phyloP scores from a whole-genome alignment of 140 eudicot species.

The Erigeron philadelphicus region DNA sequence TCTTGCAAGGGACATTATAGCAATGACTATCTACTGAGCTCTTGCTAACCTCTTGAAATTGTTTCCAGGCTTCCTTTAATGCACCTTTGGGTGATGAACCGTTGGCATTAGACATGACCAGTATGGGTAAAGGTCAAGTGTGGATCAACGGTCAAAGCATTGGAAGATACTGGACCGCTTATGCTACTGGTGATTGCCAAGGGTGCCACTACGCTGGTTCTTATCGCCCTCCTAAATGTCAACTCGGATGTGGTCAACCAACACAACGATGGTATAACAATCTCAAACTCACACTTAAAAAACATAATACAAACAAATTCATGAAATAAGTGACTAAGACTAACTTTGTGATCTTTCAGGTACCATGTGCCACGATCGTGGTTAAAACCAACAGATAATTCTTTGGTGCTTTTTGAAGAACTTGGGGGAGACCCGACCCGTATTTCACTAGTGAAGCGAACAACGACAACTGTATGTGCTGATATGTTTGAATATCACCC shows the following conservation, averaged over 20 bases:
- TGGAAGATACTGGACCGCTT: conserved; percentile 91
- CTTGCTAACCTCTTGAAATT: conserved; percentile 9
- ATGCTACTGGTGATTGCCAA: conserved; percentile 64
- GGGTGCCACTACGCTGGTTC: conserved; percentile 65
- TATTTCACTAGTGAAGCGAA: conserved; percentile 66
- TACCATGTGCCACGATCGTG: conserved; percentile 94
- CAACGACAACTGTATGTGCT: conserved; percentile 60
- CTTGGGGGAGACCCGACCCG: conserved; percentile 84
- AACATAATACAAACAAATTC: not conserved
- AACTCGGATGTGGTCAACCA: conserved; percentile 80
- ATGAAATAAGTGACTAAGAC: not conserved
- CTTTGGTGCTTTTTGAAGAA: conserved; percentile 80
- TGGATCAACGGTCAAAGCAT: conserved; percentile 92
- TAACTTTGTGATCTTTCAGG: conserved; percentile 39
- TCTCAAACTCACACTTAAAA: not conserved
- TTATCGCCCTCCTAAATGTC: conserved; percentile 70
- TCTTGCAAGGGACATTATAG: not conserved
- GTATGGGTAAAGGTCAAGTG: conserved; percentile 97
- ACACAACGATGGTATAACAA: conserved; percentile 70
- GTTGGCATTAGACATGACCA: conserved; percentile 72
- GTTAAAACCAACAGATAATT: conserved; percentile 74
- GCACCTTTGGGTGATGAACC: conserved; percentile 85
- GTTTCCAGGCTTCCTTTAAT: conserved; percentile 59
- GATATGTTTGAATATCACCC: conserved; percentile 80
- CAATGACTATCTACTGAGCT: not conserved